Conservation (phyloP, 108 stramenopile genomes). For the Nannochloropsis salina region DNA sequence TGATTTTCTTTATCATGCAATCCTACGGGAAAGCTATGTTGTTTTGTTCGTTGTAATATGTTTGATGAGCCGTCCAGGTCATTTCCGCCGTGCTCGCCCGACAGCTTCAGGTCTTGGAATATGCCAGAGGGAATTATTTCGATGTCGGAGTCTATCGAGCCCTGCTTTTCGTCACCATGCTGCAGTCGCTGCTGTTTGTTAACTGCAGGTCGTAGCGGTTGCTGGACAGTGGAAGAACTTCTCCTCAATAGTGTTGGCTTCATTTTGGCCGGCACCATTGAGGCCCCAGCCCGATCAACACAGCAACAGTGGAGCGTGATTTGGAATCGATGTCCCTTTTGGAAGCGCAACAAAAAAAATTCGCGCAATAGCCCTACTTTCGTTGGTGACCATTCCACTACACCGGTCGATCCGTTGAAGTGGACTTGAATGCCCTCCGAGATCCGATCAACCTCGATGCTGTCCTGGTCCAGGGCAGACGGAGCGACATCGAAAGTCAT, state of each 20-base stretch:
- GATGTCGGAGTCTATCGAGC: neutral
- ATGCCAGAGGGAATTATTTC: neutral
- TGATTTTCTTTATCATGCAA: too few relatives aligned
- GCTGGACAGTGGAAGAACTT: neutral
- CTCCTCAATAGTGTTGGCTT: neutral
- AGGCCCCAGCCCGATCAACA: neutral
- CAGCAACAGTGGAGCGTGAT: neutral
- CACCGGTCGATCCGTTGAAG: neutral
- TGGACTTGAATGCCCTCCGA: neutral
- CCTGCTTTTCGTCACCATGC: neutral
- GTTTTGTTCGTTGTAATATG: too few relatives aligned
- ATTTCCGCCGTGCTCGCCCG: neutral
- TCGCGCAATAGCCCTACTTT: neutral
- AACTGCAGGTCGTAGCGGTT: neutral
- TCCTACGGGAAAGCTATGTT: too few relatives aligned
- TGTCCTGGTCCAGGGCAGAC: neutral
- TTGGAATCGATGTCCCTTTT: neutral
- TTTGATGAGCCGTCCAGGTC: neutral
- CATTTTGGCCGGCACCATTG: neutral
- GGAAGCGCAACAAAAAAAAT: neutral
- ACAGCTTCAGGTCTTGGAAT: neutral
- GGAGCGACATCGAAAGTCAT: neutral
- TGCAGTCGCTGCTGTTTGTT: neutral
- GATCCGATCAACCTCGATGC: neutral
- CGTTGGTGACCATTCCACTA: neutral